These are phyloP conservation scores for Aspergillus candidus DNA, from an alignment of 2,329 filamentous ascomycete genomes.

Conservation along the genomic window DNA sequence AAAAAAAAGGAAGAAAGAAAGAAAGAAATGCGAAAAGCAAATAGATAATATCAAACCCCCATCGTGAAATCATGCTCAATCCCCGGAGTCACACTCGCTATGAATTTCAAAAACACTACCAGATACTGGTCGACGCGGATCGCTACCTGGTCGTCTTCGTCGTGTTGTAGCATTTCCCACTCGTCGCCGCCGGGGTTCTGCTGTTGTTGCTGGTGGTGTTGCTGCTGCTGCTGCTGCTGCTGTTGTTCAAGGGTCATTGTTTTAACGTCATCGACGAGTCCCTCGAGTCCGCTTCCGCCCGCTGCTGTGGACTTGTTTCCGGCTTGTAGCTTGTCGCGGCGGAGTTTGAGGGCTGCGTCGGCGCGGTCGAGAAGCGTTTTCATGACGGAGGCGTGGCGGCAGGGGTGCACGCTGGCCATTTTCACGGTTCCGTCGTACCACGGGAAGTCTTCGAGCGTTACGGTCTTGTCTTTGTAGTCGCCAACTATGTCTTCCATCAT, in stretches of 20 bases:
- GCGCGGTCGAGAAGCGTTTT: slow-evolving; percentile 93
- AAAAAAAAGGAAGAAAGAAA: not conserved
- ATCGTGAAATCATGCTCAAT: slow-evolving; percentile 99
- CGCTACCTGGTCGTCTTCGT: slow-evolving; percentile 43
- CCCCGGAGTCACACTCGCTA: slow-evolving; percentile 85
- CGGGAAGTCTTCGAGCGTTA: slow-evolving; percentile 94
- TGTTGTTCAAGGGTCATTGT: slow-evolving; percentile 53
- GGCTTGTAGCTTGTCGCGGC: slow-evolving; percentile 65
- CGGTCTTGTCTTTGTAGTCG: slow-evolving; percentile 97
- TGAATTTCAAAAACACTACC: slow-evolving; percentile 57
- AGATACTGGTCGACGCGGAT: slow-evolving; percentile 48
- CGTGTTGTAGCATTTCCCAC: slow-evolving; percentile 57
- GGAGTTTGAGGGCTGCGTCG: slow-evolving; percentile 83
- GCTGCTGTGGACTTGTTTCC: slow-evolving; percentile 7
- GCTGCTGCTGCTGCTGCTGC: slow-evolving; percentile 21
- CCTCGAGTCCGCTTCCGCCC: slow-evolving; percentile 63
- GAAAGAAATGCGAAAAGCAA: not conserved
- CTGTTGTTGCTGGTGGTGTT: slow-evolving; percentile 6
- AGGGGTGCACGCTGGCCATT: slow-evolving; percentile 95
- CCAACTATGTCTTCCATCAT: slow-evolving; percentile 98
- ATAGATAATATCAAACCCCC: slow-evolving; percentile 59
- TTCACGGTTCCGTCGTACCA: slow-evolving; percentile 89
- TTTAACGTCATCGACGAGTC: slow-evolving; percentile 73
- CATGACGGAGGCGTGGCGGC: slow-evolving; percentile 97
- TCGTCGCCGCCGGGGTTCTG: slow-evolving; percentile 46